These are phyloP conservation scores for Pyrus hybrid DNA, from an alignment of 331 rosid species.

Conservation along the genomic window DNA sequence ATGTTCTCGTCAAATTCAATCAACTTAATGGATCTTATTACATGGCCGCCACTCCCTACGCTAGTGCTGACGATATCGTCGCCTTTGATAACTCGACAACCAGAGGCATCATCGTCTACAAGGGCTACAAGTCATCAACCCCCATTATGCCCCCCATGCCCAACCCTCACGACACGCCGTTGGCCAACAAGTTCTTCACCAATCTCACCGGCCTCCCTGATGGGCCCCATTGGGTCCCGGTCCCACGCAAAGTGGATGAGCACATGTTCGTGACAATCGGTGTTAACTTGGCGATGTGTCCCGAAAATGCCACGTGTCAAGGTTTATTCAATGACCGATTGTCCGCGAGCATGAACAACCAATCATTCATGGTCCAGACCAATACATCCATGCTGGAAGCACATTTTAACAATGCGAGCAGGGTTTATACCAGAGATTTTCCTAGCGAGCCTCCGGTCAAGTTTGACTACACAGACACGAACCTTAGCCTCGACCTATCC, in stretches of 20 bases:
- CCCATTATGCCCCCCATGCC: conserved; percentile 39
- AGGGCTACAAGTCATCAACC: neutral
- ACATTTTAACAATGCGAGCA: conserved; percentile 15
- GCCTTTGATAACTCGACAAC: conserved; percentile 13
- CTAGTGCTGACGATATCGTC: neutral
- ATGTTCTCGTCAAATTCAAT: conserved; percentile 35
- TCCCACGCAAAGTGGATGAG: conserved; percentile 31
- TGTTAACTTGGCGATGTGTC: conserved; percentile 17
- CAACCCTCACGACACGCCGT: conserved; percentile 18
- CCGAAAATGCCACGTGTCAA: neutral
- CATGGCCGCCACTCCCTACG: conserved; percentile 43
- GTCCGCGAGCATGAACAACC: conserved; percentile 59
- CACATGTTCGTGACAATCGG: conserved; percentile 31
- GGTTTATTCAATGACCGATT: conserved; percentile 2
- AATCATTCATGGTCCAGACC: conserved; percentile 40
- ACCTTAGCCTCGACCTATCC: too few species aligned
- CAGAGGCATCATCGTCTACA: conserved; percentile 22
- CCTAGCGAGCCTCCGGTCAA: conserved; percentile 33
- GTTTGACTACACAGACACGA: conserved; percentile 21
- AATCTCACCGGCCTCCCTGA: conserved; percentile 18
- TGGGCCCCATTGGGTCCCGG: conserved; percentile 39
- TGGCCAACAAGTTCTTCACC: conserved; percentile 27
- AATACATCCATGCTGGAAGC: conserved; percentile 51
- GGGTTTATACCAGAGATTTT: conserved; percentile 41
- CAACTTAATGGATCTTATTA: conserved; percentile 34